Conservation (phyloP, 805 yeast genomes). For the Monosporozyma unispora region DNA sequence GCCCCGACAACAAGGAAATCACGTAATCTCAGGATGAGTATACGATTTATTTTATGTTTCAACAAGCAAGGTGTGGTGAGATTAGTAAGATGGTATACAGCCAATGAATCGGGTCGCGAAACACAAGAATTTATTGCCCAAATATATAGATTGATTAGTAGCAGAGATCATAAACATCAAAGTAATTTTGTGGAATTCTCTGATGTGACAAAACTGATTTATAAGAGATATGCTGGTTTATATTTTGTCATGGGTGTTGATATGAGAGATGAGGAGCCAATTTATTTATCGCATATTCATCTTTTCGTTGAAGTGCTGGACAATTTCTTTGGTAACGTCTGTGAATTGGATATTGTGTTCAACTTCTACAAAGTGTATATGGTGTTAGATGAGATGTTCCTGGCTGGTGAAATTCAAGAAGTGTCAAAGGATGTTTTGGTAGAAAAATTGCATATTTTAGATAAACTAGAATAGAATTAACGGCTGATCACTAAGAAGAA, state of each 20-base stretch:
- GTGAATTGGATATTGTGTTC: constrained; percentile 89
- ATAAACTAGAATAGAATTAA: constrained; percentile 43
- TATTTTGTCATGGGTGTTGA: constrained; percentile 83
- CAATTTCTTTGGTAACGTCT: constrained; percentile 77
- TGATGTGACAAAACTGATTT: constrained; percentile 57
- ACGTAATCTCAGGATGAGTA: constrained; percentile 43
- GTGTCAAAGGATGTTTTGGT: constrained; percentile 63
- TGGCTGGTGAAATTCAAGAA: constrained; percentile 88
- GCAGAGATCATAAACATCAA: constrained; percentile 78
- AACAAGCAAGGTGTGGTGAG: constrained; percentile 93
- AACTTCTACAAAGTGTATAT: constrained; percentile 78
- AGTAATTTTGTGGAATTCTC: constrained; percentile 71
- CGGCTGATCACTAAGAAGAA: too few species aligned
- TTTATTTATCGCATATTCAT: constrained; percentile 76
- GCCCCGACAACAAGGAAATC: neutral
- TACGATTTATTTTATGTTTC: constrained; percentile 72
- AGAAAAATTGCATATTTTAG: constrained; percentile 55
- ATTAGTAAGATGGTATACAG: constrained; percentile 66
- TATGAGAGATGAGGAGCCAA: constrained; percentile 69
- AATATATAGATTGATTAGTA: constrained; percentile 68
- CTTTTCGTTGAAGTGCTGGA: constrained; percentile 84
- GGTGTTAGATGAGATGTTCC: constrained; percentile 76
- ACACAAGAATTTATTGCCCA: constrained; percentile 31
- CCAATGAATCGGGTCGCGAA: constrained; percentile 10
- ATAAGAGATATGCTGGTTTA: constrained; percentile 85